Evolutionary conservation across 2,329 filamentous ascomycete species (phyloP).

Genomic region (Madurella mycetomatis): DNA sequence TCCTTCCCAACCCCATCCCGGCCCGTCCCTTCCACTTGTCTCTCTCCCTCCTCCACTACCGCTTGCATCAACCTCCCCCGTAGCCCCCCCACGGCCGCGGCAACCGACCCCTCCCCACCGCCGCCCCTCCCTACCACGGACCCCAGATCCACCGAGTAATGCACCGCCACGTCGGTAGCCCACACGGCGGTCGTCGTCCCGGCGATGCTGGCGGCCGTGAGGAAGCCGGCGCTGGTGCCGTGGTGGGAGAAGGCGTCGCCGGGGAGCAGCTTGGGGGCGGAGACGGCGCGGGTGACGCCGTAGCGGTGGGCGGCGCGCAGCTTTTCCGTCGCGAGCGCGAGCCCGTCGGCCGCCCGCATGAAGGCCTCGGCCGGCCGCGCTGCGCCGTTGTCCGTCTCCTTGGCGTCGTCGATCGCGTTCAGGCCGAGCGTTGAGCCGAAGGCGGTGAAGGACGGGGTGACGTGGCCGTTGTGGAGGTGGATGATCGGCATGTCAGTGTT

Average conservation of each 20-base stretch:
- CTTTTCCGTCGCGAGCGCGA: slow-evolving; percentile 52
- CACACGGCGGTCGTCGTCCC: slow-evolving; percentile 1
- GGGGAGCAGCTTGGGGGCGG: slow-evolving; percentile 45
- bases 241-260: slow-evolving; percentile 39
- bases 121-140: background rate
- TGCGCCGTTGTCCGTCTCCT: background rate
- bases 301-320: slow-evolving; percentile 48
- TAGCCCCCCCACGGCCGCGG: background rate
- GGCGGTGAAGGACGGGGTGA: background rate
- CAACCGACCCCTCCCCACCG: background rate
- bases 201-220: slow-evolving; percentile 44
- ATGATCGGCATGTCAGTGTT: background rate
- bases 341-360: slow-evolving; percentile 54
- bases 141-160: background rate
- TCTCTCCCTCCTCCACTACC: background rate
- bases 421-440: background rate
- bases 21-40: background rate
- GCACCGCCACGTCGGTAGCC: background rate
- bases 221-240: slow-evolving; percentile 55
- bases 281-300: slow-evolving; percentile 54
- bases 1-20: background rate
- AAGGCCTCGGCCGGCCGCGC: slow-evolving; percentile 37
- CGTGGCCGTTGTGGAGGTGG: background rate
- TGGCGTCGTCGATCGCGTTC: background rate
- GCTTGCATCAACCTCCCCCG: background rate